Conservation (phyloP, 805 yeast genomes). For the Cyberlindnera lachancei region DNA sequence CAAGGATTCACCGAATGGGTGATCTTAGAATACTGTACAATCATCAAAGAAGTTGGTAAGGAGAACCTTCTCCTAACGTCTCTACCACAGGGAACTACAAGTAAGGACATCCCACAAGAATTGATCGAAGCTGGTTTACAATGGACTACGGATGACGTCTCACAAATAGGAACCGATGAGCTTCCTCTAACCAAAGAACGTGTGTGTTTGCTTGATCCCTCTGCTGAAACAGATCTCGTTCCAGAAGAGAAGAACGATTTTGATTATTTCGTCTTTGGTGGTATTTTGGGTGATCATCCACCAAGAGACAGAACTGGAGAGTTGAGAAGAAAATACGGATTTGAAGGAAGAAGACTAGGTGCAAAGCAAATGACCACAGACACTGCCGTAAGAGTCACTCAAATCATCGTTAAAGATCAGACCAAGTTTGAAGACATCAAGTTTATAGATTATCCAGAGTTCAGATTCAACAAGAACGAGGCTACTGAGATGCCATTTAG, state of each 20-base stretch:
- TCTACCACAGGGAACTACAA: conserved; percentile 55
- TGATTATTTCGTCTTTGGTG: conserved; percentile 93
- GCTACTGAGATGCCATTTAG: conserved; percentile 98
- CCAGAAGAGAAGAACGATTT: conserved; percentile 63
- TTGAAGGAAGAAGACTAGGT: conserved; percentile 83
- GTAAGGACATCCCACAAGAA: conserved; percentile 53
- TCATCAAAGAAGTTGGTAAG: conserved; percentile 74
- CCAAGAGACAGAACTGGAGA: conserved; percentile 89
- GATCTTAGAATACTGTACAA: conserved; percentile 73
- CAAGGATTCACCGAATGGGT: conserved; percentile 97
- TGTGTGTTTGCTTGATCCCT: conserved; percentile 85
- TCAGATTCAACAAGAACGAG: conserved; percentile 79
- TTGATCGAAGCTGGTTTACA: conserved; percentile 58
- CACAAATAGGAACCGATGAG: conserved; percentile 29
- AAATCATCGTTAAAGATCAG: conserved; percentile 58
- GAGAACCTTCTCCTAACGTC: conserved; percentile 73
- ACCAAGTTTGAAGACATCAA: conserved; percentile 61
- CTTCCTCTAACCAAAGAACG: conserved; percentile 41
- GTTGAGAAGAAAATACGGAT: conserved; percentile 70
- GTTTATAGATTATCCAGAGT: conserved; percentile 91
- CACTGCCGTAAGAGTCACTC: conserved; percentile 92
- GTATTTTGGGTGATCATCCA: conserved; percentile 92
- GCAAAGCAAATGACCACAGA: conserved; percentile 94
- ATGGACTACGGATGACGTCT: conserved; percentile 75
- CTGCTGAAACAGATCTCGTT: conserved; percentile 63